Conservation (phyloP, 805 yeast species). For the Teunomyces stri region DNA sequence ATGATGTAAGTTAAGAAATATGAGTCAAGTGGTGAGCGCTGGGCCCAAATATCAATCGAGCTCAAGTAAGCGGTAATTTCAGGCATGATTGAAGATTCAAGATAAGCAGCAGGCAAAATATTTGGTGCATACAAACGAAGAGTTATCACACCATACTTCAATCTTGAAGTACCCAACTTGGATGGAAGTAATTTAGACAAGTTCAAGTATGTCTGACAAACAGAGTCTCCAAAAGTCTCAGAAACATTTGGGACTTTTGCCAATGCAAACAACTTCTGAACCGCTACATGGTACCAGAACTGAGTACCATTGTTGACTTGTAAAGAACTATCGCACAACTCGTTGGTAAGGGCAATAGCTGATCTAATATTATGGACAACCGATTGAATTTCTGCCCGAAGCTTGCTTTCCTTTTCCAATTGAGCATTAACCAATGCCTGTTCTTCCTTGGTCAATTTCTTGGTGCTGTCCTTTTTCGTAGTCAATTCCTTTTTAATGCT, state of each 20-base stretch:
- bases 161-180: conserved; percentile 50
- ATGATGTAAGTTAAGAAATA: conserved; percentile 68
- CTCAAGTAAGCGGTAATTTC: conserved; percentile 68
- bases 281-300: conserved; percentile 72
- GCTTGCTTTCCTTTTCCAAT: conserved; percentile 54
- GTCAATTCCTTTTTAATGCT: conserved; percentile 73
- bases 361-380: conserved; percentile 42
- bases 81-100: conserved; percentile 52
- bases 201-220: conserved; percentile 50
- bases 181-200: conserved; percentile 52
- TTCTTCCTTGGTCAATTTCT: conserved; percentile 77
- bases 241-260: conserved; percentile 30
- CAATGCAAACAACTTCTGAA: conserved; percentile 46
- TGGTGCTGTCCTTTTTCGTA: conserved; percentile 45
- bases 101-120: conserved; percentile 44
- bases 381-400: conserved; percentile 47
- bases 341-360: conserved; percentile 50
- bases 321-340: conserved; percentile 50
- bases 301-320: conserved; percentile 62
- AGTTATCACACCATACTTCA: conserved; percentile 66
- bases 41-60: conserved; percentile 70
- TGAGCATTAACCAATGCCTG: conserved; percentile 61
- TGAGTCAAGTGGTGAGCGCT: conserved; percentile 67
- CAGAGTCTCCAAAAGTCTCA: conserved; percentile 42
- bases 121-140: conserved; percentile 53